Percentiles rank a stretch among this genome's conserved stretches.
Evolutionary conservation across 345 rosid genomes (phyloP).

Genomic region (Capsella bursapastoris): DNA sequence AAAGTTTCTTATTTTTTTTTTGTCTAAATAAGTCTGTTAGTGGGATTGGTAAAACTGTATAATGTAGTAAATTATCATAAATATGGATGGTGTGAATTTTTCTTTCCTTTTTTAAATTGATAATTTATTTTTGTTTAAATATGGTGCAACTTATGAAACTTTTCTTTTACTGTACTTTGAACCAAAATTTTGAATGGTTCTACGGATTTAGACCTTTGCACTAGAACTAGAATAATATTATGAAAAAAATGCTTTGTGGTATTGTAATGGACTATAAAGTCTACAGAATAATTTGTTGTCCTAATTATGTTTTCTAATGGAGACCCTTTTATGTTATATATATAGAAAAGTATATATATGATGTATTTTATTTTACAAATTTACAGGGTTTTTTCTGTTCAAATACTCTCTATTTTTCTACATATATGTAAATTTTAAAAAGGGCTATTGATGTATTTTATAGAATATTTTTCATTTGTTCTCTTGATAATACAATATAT

Average conservation of each 20-base stretch:
- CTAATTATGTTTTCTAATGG: not conserved
- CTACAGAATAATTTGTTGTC: not conserved
- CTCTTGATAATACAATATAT: no score
- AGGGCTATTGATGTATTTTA: no score
- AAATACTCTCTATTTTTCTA: no score
- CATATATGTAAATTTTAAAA: not conserved
- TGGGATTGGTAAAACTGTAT: slow-evolving; percentile 14
- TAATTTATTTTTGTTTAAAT: not conserved
- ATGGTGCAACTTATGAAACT: not conserved
- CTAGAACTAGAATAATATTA: not conserved
- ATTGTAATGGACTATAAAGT: not conserved
- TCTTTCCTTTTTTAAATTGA: not conserved
- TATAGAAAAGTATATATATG: no score
- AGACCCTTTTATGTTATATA: not conserved
- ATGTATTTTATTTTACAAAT: no score
- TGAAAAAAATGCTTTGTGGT: not conserved
- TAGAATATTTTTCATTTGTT: no score
- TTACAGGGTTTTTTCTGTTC: not conserved
- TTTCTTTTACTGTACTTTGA: not conserved
- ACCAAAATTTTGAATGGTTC: not conserved
- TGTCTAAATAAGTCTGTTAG: slow-evolving; percentile 10
- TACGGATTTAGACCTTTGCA: not conserved
- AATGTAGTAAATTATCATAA: not conserved
- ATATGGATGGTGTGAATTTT: slow-evolving; percentile 8
- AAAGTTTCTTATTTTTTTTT: slow-evolving; percentile 1